Base-by-base conservation (phyloP, 805 yeast genomes). In the Pichia cabralensis region DNA sequence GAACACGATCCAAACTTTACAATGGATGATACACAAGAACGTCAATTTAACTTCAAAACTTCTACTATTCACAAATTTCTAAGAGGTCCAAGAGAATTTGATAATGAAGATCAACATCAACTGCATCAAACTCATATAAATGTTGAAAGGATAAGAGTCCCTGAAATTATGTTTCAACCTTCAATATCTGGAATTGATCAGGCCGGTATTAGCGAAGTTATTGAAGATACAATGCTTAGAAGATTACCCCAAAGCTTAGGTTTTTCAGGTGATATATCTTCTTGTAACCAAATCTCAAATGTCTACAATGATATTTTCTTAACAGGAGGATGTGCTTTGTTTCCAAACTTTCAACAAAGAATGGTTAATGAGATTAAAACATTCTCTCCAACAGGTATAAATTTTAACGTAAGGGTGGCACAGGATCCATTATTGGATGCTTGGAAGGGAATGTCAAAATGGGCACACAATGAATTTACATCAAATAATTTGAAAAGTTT, bases 161-260 rank as follows among this genome's bases (percentile, higher is more conserved):
- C 97, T 0, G 99, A 92, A 57, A 78, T 88, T 2, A 52, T 86
- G 31, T 86, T 92, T 57, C 92, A 89, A 54, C 98, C 99, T 6
- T 71, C 79, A 8, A 85, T 92, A 42, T 95, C 94, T 0, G 98
- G 98, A 16, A 64, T 86, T 16, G 98, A 92, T 56, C 97, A 88
- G 59, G 95, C 96, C 0, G 97, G 97, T 19, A 66, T 92, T n/a
- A 53, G 71, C 17, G 97, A 92, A 56, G 59, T 86, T 26, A 67
- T 77, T 36, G 80, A 77, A 43, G 80, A 76, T 38, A 65, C 84
- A 7, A 50, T 88, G 6, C 50, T 71, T 26, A 69, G 75, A 31
- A 67, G 86, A 47, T 62, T 76, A 16, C 74, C 73, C 20, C 69
- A 74, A 1, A 69, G 67, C 38, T 34, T 40, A 6, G 76, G 76